Conservation (phyloP, 1,139 yeast genomes). For the Protomyces inouyei region DNA sequence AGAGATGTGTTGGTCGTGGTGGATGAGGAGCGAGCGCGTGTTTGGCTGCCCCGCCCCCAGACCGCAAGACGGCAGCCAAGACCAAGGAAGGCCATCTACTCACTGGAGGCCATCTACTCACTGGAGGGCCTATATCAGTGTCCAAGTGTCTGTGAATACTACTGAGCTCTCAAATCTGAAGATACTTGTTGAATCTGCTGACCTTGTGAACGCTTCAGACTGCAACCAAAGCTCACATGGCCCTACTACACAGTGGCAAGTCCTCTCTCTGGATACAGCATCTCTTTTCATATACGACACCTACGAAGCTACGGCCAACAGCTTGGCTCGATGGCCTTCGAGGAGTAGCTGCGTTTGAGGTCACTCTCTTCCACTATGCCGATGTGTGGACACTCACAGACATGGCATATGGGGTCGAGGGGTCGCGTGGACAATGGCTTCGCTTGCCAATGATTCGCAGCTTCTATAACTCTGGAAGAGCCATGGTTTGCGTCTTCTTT, state of each 20-base stretch:
- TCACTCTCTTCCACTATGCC: slow-evolving; percentile 9
- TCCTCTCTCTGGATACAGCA: neutral
- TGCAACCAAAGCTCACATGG: neutral
- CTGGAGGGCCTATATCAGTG: no score
- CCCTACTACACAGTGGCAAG: neutral
- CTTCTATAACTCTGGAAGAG: slow-evolving; percentile 9
- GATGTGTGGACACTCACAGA: slow-evolving; percentile 15
- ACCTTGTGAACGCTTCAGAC: no score
- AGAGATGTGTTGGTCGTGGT: no score
- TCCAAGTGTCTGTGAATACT: no score
- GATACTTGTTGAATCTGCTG: no score
- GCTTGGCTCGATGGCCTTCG: slow-evolving; percentile 21
- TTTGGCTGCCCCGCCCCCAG: no score
- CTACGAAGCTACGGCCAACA: slow-evolving; percentile 1
- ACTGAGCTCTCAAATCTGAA: no score
- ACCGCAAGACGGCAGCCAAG: no score
- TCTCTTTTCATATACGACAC: neutral
- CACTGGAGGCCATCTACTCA: no score
- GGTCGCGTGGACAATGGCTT: slow-evolving; percentile 4
- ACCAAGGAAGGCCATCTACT: no score
- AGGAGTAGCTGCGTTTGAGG: slow-evolving; percentile 17
- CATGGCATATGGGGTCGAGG: slow-evolving; percentile 3
- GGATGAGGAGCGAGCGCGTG: no score
- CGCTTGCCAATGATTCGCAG: slow-evolving; percentile 12
- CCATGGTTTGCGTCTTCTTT: slow-evolving; percentile 20